phyloP scores from a whole-genome alignment of 352 stramenopile genomes.

The Phytophthora sojae region DNA sequence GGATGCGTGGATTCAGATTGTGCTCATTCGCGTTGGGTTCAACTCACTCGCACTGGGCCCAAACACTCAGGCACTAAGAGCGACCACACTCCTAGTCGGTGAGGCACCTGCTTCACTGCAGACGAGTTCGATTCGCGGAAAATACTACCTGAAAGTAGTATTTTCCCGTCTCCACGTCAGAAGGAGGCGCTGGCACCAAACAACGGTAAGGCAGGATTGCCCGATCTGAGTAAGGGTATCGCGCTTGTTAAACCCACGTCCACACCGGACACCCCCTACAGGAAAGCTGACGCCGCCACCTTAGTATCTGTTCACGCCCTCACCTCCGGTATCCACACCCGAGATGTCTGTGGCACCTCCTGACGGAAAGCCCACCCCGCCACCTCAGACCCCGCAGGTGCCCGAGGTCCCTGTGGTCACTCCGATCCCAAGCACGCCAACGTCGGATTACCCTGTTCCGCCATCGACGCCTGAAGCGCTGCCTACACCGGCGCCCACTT shows the following conservation, averaged over 20 bases:
- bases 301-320: not conserved
- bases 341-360: constrained; percentile 1
- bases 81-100: too few species aligned
- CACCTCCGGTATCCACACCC: not conserved
- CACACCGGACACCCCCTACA: not conserved
- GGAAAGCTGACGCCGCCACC: not conserved
- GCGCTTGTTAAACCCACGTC: not conserved
- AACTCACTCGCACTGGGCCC: too few species aligned
- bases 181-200: too few species aligned
- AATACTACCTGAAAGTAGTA: too few species aligned
- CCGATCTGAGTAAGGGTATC: not conserved
- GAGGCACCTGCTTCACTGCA: too few species aligned
- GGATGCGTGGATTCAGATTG: too few species aligned
- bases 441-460: not conserved
- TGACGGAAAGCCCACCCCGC: constrained; percentile 4
- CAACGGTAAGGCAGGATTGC: not conserved
- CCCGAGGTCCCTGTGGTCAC: not conserved
- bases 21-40: too few species aligned
- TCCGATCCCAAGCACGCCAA: not conserved
- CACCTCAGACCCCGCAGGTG: too few species aligned
- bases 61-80: too few species aligned
- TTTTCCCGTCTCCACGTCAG: too few species aligned
- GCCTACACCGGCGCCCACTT: not conserved
- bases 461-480: too few species aligned
- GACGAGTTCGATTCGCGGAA: too few species aligned